Evolutionary conservation across 2,329 filamentous ascomycete species (phyloP), one percentile per base, ranked within the genome.

Genomic region (Alternaria rosae): DNA sequence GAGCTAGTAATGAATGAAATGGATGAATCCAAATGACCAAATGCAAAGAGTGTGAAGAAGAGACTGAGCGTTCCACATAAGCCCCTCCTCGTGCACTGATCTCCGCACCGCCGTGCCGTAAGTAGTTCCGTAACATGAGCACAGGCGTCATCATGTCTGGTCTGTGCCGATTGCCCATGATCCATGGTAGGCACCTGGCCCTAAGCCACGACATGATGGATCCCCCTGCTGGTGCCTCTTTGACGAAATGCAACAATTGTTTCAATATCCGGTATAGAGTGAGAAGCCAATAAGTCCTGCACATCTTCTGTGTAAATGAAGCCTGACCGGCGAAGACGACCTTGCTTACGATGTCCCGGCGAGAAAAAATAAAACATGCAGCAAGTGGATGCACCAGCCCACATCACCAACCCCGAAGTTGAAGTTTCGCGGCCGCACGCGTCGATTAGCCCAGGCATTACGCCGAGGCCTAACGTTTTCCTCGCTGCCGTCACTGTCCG

Each of bases 101-200:
- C 64, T 66, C 67, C 60, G 64, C 61, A 56, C 52, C 52, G 65
- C 62, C 61, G 65, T 70, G 67, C 67, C 69, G 67, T 64, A 64
- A 68, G 59, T 62, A 68, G 62, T 71, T 72, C 68, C 70, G 70
- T 72, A 71, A 70, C 64, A 62, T 67, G 57, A 65, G 69, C 67
- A 66, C 63, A 65, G 67, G 68, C 69, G 69, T 71, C 66, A 71
- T 71, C 60, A 62, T 38, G 13, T 56, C 28, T 23, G 60, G 67
- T 61, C 62, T 61, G 66, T 67, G 64, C 69, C 64, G 58, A 61
- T 57, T 62, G 47, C 47, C 65, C 56, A 67, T 48, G 55, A 64
- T 64, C 59, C 67, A 67, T 58, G 68, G 50, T 52, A 61, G 41
- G 53, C 57, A 54, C n/a, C 42, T 47, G 35, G 48, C 53, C 52